Percentiles rank a stretch among this genome's conserved stretches.
phyloP scores from a whole-genome alignment of 2,329 filamentous ascomycete species.

The Aureobasidium vineae region DNA sequence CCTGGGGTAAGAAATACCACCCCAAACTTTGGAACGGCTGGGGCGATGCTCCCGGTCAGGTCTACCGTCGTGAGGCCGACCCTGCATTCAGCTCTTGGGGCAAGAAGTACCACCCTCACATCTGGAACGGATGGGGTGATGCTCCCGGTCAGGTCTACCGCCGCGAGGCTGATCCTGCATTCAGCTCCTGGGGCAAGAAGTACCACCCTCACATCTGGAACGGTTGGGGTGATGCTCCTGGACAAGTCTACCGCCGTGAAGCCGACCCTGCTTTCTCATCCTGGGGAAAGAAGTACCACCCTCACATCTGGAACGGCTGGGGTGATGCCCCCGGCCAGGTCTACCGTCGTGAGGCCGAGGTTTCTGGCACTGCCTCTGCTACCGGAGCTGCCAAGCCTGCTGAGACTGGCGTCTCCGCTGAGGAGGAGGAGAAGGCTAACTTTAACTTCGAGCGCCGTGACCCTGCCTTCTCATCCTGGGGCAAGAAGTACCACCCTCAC shows the following conservation, averaged over 20 bases:
- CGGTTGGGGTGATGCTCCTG: not conserved
- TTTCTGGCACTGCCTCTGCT: not conserved
- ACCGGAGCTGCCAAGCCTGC: not conserved
- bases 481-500: constrained; percentile 11
- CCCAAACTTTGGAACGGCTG: constrained; percentile 12
- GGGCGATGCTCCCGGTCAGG: too few species aligned
- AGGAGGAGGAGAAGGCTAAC: constrained; percentile 3
- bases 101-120: too few species aligned
- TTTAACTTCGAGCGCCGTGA: not conserved
- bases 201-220: constrained; percentile 10
- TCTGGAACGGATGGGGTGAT: too few species aligned
- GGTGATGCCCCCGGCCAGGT: constrained; percentile 25
- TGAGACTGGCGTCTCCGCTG: not conserved
- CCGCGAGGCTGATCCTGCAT: constrained; percentile 26
- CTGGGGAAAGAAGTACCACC: constrained; percentile 4
- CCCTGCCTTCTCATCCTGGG: constrained; percentile 5
- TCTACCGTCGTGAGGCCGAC: too few species aligned
- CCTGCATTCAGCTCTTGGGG: too few species aligned
- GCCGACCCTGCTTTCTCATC: not conserved
- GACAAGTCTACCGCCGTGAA: constrained; percentile 13
- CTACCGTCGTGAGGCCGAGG: constrained; percentile 30
- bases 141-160: too few species aligned
- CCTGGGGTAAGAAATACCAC: constrained; percentile 5
- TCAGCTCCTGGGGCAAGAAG: constrained; percentile 7
- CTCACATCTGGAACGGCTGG: not conserved